These are phyloP conservation scores for Cucurbitaria berberidis DNA, from an alignment of 2,329 filamentous ascomycete species.

Conservation along the genomic window DNA sequence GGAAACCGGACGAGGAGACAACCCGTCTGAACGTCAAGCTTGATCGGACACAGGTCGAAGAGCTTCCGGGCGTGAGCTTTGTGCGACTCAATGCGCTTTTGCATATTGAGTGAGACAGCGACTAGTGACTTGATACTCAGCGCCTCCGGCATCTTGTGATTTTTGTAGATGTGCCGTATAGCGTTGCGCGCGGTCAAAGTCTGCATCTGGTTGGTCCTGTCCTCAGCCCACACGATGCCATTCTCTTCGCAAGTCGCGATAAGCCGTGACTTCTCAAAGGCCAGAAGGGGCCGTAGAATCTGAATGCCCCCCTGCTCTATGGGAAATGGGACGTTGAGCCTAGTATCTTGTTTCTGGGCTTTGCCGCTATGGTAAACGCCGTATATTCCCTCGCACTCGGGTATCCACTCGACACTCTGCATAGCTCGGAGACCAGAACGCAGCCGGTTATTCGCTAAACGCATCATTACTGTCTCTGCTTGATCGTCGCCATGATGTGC, in stretches of 20 bases:
- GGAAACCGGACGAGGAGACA: constrained; percentile 41
- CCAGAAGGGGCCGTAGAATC: constrained; percentile 72
- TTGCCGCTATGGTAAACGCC: constrained; percentile 62
- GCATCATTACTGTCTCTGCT: constrained; percentile 85
- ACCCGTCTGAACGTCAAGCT: constrained; percentile 51
- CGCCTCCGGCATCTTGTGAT: constrained; percentile 69
- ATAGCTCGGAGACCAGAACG: constrained; percentile 78
- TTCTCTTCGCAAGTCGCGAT: constrained; percentile 74
- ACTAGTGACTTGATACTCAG: constrained; percentile 68
- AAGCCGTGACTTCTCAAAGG: constrained; percentile 75
- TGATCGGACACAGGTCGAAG: constrained; percentile 56
- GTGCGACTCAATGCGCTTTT: constrained; percentile 58
- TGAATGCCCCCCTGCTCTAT: constrained; percentile 70
- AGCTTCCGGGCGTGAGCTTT: constrained; percentile 62
- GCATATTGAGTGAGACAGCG: constrained; percentile 52
- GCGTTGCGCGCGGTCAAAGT: constrained; percentile 83
- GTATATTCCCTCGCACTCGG: constrained; percentile 79
- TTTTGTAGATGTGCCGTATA: constrained; percentile 69
- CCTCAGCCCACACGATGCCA: constrained; percentile 77
- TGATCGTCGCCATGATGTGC: constrained; percentile 92
- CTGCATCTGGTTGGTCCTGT: constrained; percentile 79
- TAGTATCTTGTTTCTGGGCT: constrained; percentile 10
- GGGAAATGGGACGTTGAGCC: constrained; percentile 34
- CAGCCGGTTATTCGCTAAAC: constrained; percentile 70
- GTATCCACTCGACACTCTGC: constrained; percentile 69